These are phyloP conservation scores for Volutella citrinella DNA, from an alignment of 2,329 filamentous ascomycete genomes.

Conservation along the genomic window DNA sequence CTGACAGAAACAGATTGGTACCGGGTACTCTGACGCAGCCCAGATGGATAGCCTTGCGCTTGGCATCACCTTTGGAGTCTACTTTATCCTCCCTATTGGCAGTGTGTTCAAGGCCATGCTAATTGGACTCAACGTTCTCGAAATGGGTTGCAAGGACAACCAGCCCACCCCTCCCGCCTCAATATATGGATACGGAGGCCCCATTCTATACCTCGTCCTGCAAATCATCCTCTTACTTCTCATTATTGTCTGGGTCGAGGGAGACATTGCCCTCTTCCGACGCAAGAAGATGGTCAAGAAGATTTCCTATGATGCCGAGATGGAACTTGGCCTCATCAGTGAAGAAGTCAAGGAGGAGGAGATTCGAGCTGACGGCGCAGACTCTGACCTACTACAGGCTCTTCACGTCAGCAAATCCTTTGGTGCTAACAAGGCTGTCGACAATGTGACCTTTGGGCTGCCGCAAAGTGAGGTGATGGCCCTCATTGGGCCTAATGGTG, in stretches of 20 bases:
- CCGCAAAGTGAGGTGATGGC: constrained; percentile 68
- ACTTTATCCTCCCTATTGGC: constrained; percentile 23
- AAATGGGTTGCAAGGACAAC: constrained; percentile 65
- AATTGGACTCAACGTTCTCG: constrained; percentile 74
- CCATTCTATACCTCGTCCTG: constrained; percentile 73
- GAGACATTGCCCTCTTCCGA: constrained; percentile 50
- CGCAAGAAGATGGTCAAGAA: constrained; percentile 33
- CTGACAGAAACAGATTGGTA: constrained; percentile 12
- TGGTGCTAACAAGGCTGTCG: constrained; percentile 60
- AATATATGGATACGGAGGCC: constrained; percentile 67
- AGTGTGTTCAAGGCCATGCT: constrained; percentile 68
- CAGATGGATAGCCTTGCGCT: constrained; percentile 9
- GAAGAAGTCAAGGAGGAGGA: constrained; percentile 27
- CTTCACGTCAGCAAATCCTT: constrained; percentile 68
- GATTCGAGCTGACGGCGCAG: constrained; percentile 24
- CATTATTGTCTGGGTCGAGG: constrained; percentile 73
- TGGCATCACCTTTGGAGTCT: constrained; percentile 15
- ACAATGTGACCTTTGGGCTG: constrained; percentile 70
- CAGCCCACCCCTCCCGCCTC: constrained; percentile 62
- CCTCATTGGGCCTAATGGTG: constrained; percentile 73
- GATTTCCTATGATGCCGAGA: constrained; percentile 10
- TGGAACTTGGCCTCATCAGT: constrained; percentile 10
- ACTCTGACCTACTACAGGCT: constrained; percentile 55
- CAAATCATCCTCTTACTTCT: constrained; percentile 67
- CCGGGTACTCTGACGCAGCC: constrained; percentile 9